These are phyloP conservation scores for Spathaspora hagerdaliae DNA, from an alignment of 805 yeast genomes.

Conservation along the genomic window DNA sequence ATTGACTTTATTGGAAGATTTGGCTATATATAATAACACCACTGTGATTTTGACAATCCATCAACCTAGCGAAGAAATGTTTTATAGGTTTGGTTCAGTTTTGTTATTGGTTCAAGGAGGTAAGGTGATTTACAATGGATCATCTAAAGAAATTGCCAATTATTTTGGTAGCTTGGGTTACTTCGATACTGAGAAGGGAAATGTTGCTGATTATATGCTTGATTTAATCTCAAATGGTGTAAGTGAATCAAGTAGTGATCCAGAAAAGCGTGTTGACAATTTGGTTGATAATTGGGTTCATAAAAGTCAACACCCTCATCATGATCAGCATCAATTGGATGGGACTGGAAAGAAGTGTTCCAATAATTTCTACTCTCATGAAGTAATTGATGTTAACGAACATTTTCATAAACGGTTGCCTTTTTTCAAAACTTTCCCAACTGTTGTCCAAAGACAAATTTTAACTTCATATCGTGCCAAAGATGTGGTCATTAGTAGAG, in stretches of 20 bases:
- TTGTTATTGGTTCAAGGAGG: constrained; percentile 73
- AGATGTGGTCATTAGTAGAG: constrained; percentile 61
- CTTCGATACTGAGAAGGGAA: constrained; percentile 47
- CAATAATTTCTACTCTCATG: background rate
- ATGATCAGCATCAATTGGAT: constrained; percentile 11
- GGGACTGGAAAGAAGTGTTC: background rate
- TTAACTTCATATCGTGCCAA: constrained; percentile 33
- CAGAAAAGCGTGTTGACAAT: constrained; percentile 17
- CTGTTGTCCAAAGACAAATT: constrained; percentile 30
- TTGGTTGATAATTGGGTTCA: constrained; percentile 27
- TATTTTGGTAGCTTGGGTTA: constrained; percentile 51
- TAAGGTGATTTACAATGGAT: constrained; percentile 63
- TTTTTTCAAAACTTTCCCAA: constrained; percentile 20
- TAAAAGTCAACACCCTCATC: constrained; percentile 19
- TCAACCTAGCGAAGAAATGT: constrained; percentile 72
- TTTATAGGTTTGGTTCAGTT: constrained; percentile 65
- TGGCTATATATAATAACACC: constrained; percentile 59
- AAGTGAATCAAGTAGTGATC: constrained; percentile 19
- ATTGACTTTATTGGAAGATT: constrained; percentile 50
- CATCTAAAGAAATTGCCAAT: constrained; percentile 37
- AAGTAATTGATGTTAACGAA: constrained; percentile 38
- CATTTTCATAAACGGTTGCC: constrained; percentile 26
- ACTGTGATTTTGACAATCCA: constrained; percentile 72
- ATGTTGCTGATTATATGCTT: constrained; percentile 70
- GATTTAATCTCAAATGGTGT: constrained; percentile 57